Evolutionary conservation across 2,329 filamentous ascomycete genomes (phyloP).

Genomic region (Epicoccum sorghinum): DNA sequence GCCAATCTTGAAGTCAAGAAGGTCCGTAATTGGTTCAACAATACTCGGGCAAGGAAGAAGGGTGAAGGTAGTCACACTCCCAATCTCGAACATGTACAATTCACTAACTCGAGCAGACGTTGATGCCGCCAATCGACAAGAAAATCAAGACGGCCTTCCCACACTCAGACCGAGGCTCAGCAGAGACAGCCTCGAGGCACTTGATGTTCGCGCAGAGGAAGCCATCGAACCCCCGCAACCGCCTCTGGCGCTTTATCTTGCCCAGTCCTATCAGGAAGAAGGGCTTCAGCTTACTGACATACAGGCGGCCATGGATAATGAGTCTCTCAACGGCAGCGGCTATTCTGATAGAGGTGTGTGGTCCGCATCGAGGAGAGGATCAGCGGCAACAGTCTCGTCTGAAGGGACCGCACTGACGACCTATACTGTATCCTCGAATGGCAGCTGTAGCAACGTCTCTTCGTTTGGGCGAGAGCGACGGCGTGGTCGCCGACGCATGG

Average conservation of each 20-base stretch:
- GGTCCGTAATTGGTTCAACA: slow-evolving; percentile 47
- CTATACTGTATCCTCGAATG: slow-evolving; percentile 40
- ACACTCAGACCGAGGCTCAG: slow-evolving; percentile 35
- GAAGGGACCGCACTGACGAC: slow-evolving; percentile 41
- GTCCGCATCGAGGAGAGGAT: slow-evolving; percentile 34
- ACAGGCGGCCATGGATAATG: slow-evolving; percentile 38
- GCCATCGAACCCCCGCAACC: slow-evolving; percentile 35
- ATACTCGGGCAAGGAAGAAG: slow-evolving; percentile 42
- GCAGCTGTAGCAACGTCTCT: slow-evolving; percentile 42
- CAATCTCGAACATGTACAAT: not conserved
- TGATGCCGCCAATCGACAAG: slow-evolving; percentile 1
- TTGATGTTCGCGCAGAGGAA: slow-evolving; percentile 31
- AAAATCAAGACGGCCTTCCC: slow-evolving; percentile 8
- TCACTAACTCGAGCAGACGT: slow-evolving; percentile 21
- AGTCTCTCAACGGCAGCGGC: slow-evolving; percentile 27
- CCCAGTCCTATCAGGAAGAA: slow-evolving; percentile 44
- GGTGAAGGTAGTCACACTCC: slow-evolving; percentile 25
- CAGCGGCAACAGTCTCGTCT: slow-evolving; percentile 39
- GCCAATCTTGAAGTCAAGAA: slow-evolving; percentile 45
- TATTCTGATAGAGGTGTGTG: slow-evolving; percentile 32
- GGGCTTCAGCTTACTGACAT: slow-evolving; percentile 35
- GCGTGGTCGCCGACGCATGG: slow-evolving; percentile 43
- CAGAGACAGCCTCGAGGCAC: slow-evolving; percentile 38
- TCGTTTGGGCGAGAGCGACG: slow-evolving; percentile 44
- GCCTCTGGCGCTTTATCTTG: slow-evolving; percentile 42